Evolutionary conservation across 495 filamentous ascomycete genomes (phyloP).

Genomic region (Ramalina peruviana): DNA sequence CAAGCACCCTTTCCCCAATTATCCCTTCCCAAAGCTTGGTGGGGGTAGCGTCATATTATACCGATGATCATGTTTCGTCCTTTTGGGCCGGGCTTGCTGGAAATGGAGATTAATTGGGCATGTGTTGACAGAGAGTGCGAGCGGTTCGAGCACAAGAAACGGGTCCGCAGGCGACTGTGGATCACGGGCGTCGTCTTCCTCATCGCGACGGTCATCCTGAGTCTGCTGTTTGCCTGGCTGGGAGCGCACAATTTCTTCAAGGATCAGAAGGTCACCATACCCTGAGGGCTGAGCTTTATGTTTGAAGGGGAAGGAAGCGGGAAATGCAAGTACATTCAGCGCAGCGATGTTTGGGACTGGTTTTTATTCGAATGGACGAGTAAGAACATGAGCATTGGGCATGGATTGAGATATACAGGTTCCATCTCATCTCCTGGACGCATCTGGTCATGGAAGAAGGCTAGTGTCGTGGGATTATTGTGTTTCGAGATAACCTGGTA

Average conservation of each 20-base stretch:
- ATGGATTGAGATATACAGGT: too few species aligned
- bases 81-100: too few species aligned
- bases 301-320: not conserved
- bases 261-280: not conserved
- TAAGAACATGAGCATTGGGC: too few species aligned
- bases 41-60: too few species aligned
- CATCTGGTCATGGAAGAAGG: too few species aligned
- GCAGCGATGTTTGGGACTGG: not conserved
- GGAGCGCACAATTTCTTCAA: conserved; percentile 11
- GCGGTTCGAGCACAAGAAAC: conserved; percentile 22
- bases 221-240: conserved; percentile 17
- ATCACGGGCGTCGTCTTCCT: conserved; percentile 26
- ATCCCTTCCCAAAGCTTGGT: too few species aligned
- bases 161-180: conserved; percentile 24
- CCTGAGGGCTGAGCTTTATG: too few species aligned
- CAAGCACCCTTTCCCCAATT: not conserved
- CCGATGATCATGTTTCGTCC: too few species aligned
- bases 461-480: too few species aligned
- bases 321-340: not conserved
- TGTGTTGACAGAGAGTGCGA: conserved; percentile 23
- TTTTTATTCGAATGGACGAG: not conserved
- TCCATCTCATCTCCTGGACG: too few species aligned
- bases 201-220: conserved; percentile 22
- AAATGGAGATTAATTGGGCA: too few species aligned
- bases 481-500: too few species aligned